Evolutionary conservation across 768 basidiomycete species (phyloP), one percentile per base, ranked within the genome.

Genomic region (Collybia nuda): DNA sequence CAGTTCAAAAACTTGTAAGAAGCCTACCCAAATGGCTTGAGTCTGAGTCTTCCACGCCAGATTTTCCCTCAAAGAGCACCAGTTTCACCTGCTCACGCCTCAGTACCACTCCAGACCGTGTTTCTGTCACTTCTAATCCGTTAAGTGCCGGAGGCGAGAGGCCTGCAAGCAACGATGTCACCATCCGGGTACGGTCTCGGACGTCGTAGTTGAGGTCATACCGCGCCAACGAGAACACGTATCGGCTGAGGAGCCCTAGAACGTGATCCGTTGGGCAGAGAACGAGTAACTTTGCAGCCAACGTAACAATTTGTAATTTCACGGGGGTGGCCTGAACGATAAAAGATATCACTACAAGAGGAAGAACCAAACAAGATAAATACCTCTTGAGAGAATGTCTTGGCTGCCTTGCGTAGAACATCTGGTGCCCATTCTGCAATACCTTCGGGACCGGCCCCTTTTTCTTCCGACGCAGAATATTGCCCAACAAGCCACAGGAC

Each of bases 401-500:
- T 92, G 2, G 84, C 85, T 4, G 81, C 70, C 58, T 86, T 87
- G n/a, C 96, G 74, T 9, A 98, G 68, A 4, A 96, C 81, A 63
- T 99, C 97, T 1, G 96, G 92, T 0, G 86, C 91, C 91, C 90
- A 95, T 24, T 78, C 75, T 4, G 74, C 83, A 6, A 93, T 67
- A 14, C 84, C 85, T 44, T 82, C 79, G 2, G 80, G 73, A 1
- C 72, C 66, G 15, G 67, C 55, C 36, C 57, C 51, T 21, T 58
- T 61, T 36, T 68, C 69, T 15, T 64, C 61, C 5, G 67, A 65
- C 12, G 76, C 76, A 15, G 88, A 81, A 62, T 92, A 92, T 64
- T 97, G 93, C 0, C 96, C 95, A 0, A 93, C 93, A 0, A 98
- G 80, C 93, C 96, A 97, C 21, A 93, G 70, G 1, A 98, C 84